phyloP scores from a whole-genome alignment of 2,329 filamentous ascomycete species.

The Penicillium sp. region DNA sequence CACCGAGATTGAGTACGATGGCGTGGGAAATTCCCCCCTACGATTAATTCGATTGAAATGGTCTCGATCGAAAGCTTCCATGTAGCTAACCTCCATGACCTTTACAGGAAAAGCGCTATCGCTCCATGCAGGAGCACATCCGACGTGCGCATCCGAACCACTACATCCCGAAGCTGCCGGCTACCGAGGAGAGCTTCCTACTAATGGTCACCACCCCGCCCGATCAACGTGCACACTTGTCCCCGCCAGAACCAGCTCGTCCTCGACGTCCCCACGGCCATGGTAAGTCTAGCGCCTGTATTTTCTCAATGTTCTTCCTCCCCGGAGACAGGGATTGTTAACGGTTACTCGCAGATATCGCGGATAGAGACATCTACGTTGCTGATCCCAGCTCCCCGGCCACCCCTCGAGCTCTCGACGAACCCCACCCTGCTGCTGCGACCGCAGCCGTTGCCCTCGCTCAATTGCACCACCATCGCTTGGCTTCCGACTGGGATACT shows the following conservation, averaged over 20 bases:
- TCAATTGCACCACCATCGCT: conserved; percentile 79
- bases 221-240: conserved; percentile 68
- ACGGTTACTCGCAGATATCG: conserved; percentile 57
- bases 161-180: conserved; percentile 96
- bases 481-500: conserved; percentile 77
- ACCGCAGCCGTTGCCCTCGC: conserved; percentile 86
- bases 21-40: conserved; percentile 4
- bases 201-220: conserved; percentile 94
- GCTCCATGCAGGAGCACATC: conserved; percentile 99
- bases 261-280: conserved; percentile 46
- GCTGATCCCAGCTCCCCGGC: conserved; percentile 71
- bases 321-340: conserved; percentile 19
- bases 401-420: conserved; percentile 72
- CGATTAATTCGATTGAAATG: conserved; percentile 16
- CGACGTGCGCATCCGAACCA: conserved; percentile 94
- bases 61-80: conserved; percentile 6
- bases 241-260: conserved; percentile 47
- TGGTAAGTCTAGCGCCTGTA: conserved; percentile 32
- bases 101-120: conserved; percentile 86
- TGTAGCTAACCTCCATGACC: conserved; percentile 21
- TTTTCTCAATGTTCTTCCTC: background rate
- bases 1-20: conserved; percentile 1
- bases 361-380: conserved; percentile 71
- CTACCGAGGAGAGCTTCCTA: conserved; percentile 95
- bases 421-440: conserved; percentile 70